Base-by-base conservation (phyloP, 2,329 filamentous ascomycete genomes). In the Xenoacremonium recifei region DNA sequence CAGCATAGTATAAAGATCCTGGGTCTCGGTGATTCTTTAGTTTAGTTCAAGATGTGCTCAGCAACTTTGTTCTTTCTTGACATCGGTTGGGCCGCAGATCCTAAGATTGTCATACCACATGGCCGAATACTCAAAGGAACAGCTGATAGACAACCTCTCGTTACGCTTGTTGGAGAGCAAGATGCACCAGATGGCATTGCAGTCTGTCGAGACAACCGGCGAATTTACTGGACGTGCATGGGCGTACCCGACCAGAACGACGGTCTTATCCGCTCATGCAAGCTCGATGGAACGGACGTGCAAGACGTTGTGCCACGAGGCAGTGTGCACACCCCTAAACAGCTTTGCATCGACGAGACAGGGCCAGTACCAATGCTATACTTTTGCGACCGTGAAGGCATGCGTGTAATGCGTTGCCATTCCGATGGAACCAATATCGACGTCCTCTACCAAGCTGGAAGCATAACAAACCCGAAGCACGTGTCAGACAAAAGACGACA, bases 161-260 rank as follows among this genome's bases (percentile, higher is more conserved):
- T n/a, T n/a, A n/a, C n/a, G n/a, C n/a, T n/a, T n/a, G n/a, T n/a
- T n/a, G n/a, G n/a, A n/a, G n/a, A n/a, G n/a, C n/a, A n/a, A n/a
- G n/a, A n/a, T n/a, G n/a, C n/a, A 5, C 73, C 72, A 2, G 72
- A 76, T 38, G 72, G 74, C 1, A 65, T 77, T 12, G 65, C 64
- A 12, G 54, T 73, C 4, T 64, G 63, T 15, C 37, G 48, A 1
- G 36, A 48, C 0, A 53, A 46, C 1, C 57, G 59, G 3, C 63
- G 65, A 23, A 62, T 77, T 16, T 76, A 72, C 51, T 77, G 72
- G 73, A 75, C 73, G 3, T 66, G 64, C 49, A 77, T 77, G 74
- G 74, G 74, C 0, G 35, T 56, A 3, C 65, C 65, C 0, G 55
- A 55, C 10, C 50, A 57, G 4, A 62, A 63, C 16, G 66, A 76